A percentile compares a stretch with the other conserved stretches of the same genome.
Evolutionary conservation across 768 basidiomycete species (phyloP).

Genomic region (Lactarius psammicola): DNA sequence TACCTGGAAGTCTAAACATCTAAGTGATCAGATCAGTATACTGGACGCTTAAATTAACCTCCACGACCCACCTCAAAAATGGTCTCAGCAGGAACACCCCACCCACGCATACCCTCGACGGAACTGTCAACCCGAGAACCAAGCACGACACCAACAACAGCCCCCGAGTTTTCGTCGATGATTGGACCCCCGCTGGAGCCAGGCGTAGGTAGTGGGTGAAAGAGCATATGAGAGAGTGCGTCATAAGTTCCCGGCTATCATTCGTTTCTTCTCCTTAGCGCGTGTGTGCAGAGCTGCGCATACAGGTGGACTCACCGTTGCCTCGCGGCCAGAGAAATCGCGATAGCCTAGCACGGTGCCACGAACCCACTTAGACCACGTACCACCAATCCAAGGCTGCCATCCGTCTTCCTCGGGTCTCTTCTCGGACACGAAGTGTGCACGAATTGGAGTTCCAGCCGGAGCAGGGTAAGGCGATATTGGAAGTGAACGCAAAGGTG

Average conservation of each 20-base stretch:
- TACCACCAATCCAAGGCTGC: slow-evolving; percentile 52
- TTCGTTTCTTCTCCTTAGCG: not conserved
- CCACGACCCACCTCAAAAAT: slow-evolving; percentile 54
- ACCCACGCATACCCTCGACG: slow-evolving; percentile 54
- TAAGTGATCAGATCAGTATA: slow-evolving; percentile 28
- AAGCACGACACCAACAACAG: slow-evolving; percentile 63
- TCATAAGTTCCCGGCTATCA: slow-evolving; percentile 67
- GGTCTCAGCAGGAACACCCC: slow-evolving; percentile 61
- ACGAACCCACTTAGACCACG: slow-evolving; percentile 52
- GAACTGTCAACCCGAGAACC: slow-evolving; percentile 58
- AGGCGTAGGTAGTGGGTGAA: slow-evolving; percentile 52
- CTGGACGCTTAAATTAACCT: not conserved
- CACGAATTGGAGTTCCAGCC: slow-evolving; percentile 45
- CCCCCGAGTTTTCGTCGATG: slow-evolving; percentile 56
- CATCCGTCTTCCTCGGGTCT: slow-evolving; percentile 41
- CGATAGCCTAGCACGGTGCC: slow-evolving; percentile 57
- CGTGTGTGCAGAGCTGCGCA: not conserved
- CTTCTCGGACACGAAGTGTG: slow-evolving; percentile 53
- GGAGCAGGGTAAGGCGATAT: slow-evolving; percentile 62
- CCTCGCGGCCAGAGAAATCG: slow-evolving; percentile 57
- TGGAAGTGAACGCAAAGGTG: slow-evolving; percentile 47
- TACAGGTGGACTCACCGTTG: slow-evolving; percentile 42
- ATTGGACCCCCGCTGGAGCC: slow-evolving; percentile 74
- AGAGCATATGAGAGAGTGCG: slow-evolving; percentile 54
- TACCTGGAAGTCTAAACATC: slow-evolving; percentile 57